These are phyloP conservation scores for Xylaria hypoxylon DNA, from an alignment of 2,329 filamentous ascomycete species.

Conservation along the genomic window DNA sequence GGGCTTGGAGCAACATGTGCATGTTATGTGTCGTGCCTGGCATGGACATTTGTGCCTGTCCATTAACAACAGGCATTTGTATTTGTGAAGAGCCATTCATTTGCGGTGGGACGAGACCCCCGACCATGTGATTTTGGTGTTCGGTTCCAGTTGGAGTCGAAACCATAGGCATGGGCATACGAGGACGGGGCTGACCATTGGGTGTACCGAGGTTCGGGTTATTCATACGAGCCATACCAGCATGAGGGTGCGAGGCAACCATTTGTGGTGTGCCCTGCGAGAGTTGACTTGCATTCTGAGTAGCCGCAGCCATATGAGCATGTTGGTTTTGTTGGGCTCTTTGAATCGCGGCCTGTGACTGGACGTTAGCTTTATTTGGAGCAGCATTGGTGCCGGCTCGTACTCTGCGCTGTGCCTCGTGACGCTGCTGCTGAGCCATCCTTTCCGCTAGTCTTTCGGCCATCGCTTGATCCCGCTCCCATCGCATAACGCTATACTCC, in stretches of 20 bases:
- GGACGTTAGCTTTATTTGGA: slow-evolving; percentile 46
- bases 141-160: slow-evolving; percentile 62
- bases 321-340: slow-evolving; percentile 59
- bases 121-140: slow-evolving; percentile 62
- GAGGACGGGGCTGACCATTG: slow-evolving; percentile 60
- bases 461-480: slow-evolving; percentile 82
- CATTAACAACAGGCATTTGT: slow-evolving; percentile 72
- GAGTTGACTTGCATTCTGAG: slow-evolving; percentile 52
- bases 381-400: slow-evolving; percentile 48
- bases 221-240: slow-evolving; percentile 56
- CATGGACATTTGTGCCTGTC: slow-evolving; percentile 71
- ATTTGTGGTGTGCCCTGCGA: slow-evolving; percentile 54
- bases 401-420: slow-evolving; percentile 66
- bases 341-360: slow-evolving; percentile 57
- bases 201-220: slow-evolving; percentile 60
- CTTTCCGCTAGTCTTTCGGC: slow-evolving; percentile 71
- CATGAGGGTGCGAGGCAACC: slow-evolving; percentile 50
- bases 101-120: slow-evolving; percentile 64
- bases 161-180: slow-evolving; percentile 64
- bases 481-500: slow-evolving; percentile 90
- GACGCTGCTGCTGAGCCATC: slow-evolving; percentile 68
- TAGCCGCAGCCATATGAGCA: slow-evolving; percentile 58
- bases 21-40: slow-evolving; percentile 61
- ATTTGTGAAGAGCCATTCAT: slow-evolving; percentile 76
- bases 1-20: slow-evolving; percentile 71